Evolutionary conservation across 192 early-diverging fungal species (phyloP), one percentile per base, ranked within the genome.

Genomic region (Coemansia sp.): DNA sequence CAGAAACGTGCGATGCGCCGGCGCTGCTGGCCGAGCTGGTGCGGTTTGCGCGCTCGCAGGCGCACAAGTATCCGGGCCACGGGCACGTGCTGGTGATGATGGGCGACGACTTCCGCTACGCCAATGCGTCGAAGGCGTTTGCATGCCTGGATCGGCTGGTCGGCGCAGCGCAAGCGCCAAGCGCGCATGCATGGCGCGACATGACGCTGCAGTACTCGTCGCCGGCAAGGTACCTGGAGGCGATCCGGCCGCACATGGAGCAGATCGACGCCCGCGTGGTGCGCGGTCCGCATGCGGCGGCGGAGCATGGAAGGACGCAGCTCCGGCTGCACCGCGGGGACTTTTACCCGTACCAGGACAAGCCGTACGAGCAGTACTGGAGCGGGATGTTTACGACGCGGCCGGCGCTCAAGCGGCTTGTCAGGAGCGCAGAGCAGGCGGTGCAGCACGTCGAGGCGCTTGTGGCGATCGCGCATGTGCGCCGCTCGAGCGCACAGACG

Each of bases 321-420:
- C 48, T 68, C 36, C 67, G 59, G 4, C 14, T 57, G 62, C 38
- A 62, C 34, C n/a, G 30, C 6, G 79, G 74, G 43, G 79, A 82
- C 38, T 68, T 82, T 41, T 76, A 68, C 26, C 79, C 79, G 38
- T 82, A 82, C 65, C 79, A 82, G 67, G 79, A 82, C 65, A 73
- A 73, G 62, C 71, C 74, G 33, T 69, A 73, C 41, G 79, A 82
- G 71, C 79, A 82, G 74, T 82, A 76, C 58, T 82, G 79, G 79
- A 71, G 67, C 64, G 79, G 79, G 26, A 64, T 82, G 43, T 68
- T 73, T 35, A 70, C 57, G 3, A 60, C 79, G 16, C 79, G 79
- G 2, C 67, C 74, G 43, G 49, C 62, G 12, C 71, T 82, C 41
- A 82, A 82, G 62, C 67, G 79, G 62, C 65, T 73, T 11, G 66